These are phyloP conservation scores for Trametes villosa DNA, from an alignment of 768 basidiomycete genomes.

Conservation along the genomic window DNA sequence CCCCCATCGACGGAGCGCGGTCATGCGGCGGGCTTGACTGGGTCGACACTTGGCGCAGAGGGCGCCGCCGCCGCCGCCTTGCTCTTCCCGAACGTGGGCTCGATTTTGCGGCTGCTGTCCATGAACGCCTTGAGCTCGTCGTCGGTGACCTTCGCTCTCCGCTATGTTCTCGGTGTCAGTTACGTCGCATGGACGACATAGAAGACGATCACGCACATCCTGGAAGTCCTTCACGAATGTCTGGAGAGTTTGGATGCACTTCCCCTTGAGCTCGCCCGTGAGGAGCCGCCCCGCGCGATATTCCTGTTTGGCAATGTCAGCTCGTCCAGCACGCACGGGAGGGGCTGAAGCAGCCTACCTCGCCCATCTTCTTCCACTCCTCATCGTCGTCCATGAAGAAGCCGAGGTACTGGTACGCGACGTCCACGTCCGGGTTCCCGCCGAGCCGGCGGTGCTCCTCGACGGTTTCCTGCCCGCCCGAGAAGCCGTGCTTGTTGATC, in stretches of 20 bases:
- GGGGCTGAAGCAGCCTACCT: conserved; percentile 50
- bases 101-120: conserved; percentile 79
- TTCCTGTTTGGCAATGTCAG: conserved; percentile 54
- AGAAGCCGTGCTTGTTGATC: conserved; percentile 94
- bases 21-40: not conserved
- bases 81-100: conserved; percentile 52
- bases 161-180: conserved; percentile 58
- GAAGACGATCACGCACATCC: conserved; percentile 49
- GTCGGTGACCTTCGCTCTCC: conserved; percentile 79
- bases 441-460: conserved; percentile 90
- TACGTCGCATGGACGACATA: no score
- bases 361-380: conserved; percentile 75
- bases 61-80: conserved; percentile 3
- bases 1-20: no score
- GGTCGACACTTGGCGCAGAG: not conserved
- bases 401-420: conserved; percentile 90
- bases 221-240: conserved; percentile 87
- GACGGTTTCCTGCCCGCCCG: conserved; percentile 93
- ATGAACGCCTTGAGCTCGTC: conserved; percentile 77
- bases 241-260: conserved; percentile 83
- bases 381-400: conserved; percentile 97
- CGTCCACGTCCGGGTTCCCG: conserved; percentile 94
- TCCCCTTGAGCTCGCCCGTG: conserved; percentile 90
- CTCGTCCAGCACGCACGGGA: not conserved
- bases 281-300: conserved; percentile 88